Conservation (phyloP, 345 rosid species). For the Boechera divaricarpa region DNA sequence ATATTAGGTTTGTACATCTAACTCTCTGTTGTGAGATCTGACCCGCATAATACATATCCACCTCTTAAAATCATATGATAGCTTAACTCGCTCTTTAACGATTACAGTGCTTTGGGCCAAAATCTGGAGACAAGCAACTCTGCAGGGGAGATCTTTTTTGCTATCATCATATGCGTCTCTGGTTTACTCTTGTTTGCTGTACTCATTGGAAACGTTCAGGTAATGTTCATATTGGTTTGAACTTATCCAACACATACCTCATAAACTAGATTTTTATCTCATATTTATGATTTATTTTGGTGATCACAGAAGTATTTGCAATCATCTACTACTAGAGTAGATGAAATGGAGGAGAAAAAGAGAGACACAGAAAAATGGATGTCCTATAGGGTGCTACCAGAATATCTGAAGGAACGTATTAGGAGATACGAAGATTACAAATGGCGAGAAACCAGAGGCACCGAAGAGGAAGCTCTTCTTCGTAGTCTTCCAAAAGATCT, state of each 20-base stretch:
- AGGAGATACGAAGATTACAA: conserved; percentile 28
- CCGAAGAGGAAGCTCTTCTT: conserved; percentile 35
- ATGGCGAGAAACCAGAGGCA: conserved; percentile 40
- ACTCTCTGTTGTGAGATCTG: conserved; percentile 56
- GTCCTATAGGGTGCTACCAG: conserved; percentile 29
- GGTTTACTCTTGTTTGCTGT: conserved; percentile 59
- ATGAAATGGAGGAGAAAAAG: conserved; percentile 42
- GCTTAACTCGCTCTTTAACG: neutral
- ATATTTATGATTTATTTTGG: neutral
- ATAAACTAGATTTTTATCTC: neutral
- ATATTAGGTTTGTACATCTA: conserved; percentile 37
- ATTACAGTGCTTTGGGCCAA: conserved; percentile 56
- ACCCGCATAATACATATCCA: neutral
- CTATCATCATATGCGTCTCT: conserved; percentile 45
- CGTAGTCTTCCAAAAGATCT: conserved; percentile 37
- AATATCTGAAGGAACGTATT: conserved; percentile 24
- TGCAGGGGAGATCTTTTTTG: conserved; percentile 49
- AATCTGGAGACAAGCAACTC: conserved; percentile 50
- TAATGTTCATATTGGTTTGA: conserved; percentile 11
- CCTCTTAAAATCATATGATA: neutral
- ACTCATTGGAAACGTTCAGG: conserved; percentile 70
- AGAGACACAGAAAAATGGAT: conserved; percentile 46
- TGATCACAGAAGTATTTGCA: conserved; percentile 41
- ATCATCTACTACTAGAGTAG: conserved; percentile 31
- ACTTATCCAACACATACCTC: no score